These are phyloP conservation scores for Taphrina populina DNA, from an alignment of 1,139 yeast genomes.

Conservation along the genomic window DNA sequence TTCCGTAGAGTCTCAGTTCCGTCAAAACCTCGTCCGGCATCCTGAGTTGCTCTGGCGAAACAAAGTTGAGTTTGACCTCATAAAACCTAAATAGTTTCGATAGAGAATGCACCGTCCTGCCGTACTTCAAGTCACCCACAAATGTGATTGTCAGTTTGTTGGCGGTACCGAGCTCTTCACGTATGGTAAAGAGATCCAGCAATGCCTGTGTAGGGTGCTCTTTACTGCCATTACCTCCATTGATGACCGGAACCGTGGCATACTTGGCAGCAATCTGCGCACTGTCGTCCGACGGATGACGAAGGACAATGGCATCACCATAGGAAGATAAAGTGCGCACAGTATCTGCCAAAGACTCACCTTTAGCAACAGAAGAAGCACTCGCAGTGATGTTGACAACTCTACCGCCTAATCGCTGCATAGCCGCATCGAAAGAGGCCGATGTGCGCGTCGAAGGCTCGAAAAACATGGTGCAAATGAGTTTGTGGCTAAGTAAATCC, in stretches of 20 bases:
- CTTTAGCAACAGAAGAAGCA: constrained; percentile 92
- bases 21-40: constrained; percentile 72
- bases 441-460: constrained; percentile 98
- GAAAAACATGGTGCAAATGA: constrained; percentile 91
- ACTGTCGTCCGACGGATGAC: constrained; percentile 92
- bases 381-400: constrained; percentile 82
- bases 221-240: constrained; percentile 63
- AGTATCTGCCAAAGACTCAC: constrained; percentile 97
- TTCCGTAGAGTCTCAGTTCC: constrained; percentile 62
- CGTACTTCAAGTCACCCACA: constrained; percentile 98
- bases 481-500: constrained; percentile 84
- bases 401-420: constrained; percentile 99
- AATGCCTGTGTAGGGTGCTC: constrained; percentile 96
- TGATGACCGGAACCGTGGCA: constrained; percentile 94
- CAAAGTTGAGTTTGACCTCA: constrained; percentile 89
- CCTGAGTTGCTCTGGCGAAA: constrained; percentile 82
- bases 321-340: constrained; percentile 92
- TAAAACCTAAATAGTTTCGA: constrained; percentile 87
- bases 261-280: constrained; percentile 93
- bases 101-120: constrained; percentile 97
- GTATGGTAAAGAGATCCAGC: constrained; percentile 92
- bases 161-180: constrained; percentile 98
- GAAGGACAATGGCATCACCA: constrained; percentile 92
- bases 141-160: constrained; percentile 97
- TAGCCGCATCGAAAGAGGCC: constrained; percentile 96